Percentiles rank a stretch among this genome's conserved stretches.
Conservation (phyloP, 352 stramenopile genomes). For the Thalassiosira livingstoniorum region DNA sequence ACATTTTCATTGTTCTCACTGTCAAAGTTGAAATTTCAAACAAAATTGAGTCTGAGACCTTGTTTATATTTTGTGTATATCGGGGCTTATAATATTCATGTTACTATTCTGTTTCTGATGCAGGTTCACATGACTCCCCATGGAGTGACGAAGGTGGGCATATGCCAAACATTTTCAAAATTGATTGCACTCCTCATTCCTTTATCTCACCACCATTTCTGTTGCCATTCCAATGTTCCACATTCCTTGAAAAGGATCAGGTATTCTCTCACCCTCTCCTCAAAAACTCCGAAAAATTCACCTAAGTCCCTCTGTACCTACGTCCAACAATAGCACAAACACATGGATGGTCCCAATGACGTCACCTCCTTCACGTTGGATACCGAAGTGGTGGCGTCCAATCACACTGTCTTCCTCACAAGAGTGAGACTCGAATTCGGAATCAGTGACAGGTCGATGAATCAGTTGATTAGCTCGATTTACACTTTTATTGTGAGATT, state of each 20-base stretch:
- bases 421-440: too few relatives aligned
- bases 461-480: too few relatives aligned
- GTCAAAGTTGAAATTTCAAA: neutral
- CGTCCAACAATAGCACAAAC: conserved; percentile 78
- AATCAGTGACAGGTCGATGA: too few relatives aligned
- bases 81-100: conserved; percentile 17
- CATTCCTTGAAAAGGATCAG: conserved; percentile 39
- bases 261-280: conserved; percentile 98
- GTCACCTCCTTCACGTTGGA: conserved; percentile 94
- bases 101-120: neutral
- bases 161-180: too few relatives aligned
- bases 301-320: conserved; percentile 89
- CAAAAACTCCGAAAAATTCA: conserved; percentile 98
- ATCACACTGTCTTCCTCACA: too few relatives aligned
- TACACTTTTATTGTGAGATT: too few relatives aligned
- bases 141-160: conserved; percentile 87
- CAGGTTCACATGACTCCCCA: conserved; percentile 89
- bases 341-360: too few relatives aligned
- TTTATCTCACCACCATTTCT: too few relatives aligned
- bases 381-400: conserved; percentile 98
- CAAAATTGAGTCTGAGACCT: neutral
- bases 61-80: too few relatives aligned
- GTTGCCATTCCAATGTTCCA: neutral
- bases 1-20: conserved; percentile 48
- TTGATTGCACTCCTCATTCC: too few relatives aligned